Percentiles rank a stretch among this genome's conserved stretches.
Evolutionary conservation across 768 basidiomycete species (phyloP).

Genomic region (Boletus eberwhitei): DNA sequence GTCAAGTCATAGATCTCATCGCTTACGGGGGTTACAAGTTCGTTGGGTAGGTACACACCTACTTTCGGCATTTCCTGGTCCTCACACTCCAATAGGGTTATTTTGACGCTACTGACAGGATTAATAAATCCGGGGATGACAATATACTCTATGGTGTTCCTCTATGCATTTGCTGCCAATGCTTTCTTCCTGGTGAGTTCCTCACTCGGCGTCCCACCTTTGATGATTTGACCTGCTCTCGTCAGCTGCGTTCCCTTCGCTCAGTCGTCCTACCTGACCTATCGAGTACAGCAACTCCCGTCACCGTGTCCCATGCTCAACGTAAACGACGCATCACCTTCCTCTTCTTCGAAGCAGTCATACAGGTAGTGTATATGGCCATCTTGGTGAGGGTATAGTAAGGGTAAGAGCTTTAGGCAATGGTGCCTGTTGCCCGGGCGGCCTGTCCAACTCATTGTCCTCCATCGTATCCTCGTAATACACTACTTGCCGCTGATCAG

Average conservation of each 20-base stretch:
- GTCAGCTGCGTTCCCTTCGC: slow-evolving; percentile 88
- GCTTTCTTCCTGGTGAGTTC: slow-evolving; percentile 84
- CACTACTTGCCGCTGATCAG: not conserved
- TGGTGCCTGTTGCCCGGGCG: too few species aligned
- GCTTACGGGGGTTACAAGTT: slow-evolving; percentile 98
- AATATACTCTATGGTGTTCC: slow-evolving; percentile 67
- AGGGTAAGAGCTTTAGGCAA: not conserved
- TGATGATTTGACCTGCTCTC: not conserved
- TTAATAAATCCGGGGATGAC: slow-evolving; percentile 61
- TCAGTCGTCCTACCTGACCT: slow-evolving; percentile 86
- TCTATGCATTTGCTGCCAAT: slow-evolving; percentile 86
- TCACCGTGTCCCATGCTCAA: slow-evolving; percentile 72
- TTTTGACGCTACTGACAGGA: slow-evolving; percentile 70
- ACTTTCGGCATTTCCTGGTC: not conserved
- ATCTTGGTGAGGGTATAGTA: slow-evolving; percentile 62
- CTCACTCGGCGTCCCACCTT: not conserved
- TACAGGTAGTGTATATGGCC: slow-evolving; percentile 84
- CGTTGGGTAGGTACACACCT: slow-evolving; percentile 62
- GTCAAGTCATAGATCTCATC: slow-evolving; percentile 75
- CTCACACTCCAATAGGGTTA: slow-evolving; percentile 56
- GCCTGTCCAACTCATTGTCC: not conserved
- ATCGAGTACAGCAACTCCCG: slow-evolving; percentile 40
- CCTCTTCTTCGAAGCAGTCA: slow-evolving; percentile 79
- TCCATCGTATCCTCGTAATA: slow-evolving; percentile 2
- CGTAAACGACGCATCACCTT: slow-evolving; percentile 85